A percentile compares a stretch with the other conserved stretches of the same genome.
These are phyloP conservation scores for Panellus pusillus DNA, from an alignment of 768 basidiomycete genomes.

Conservation along the genomic window DNA sequence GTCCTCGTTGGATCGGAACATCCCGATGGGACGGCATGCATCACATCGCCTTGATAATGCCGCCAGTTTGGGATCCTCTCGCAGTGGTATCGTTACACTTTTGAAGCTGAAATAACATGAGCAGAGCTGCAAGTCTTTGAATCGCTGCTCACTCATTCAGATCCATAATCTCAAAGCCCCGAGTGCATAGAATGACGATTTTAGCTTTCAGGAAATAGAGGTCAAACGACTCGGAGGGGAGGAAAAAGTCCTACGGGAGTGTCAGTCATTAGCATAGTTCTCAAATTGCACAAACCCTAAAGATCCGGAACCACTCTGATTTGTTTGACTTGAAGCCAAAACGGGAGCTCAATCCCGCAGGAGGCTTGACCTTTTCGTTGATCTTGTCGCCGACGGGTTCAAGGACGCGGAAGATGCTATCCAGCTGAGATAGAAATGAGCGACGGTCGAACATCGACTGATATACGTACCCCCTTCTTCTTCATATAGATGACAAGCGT, in stretches of 20 bases:
- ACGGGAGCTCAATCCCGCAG: slow-evolving; percentile 68
- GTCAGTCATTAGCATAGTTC: too few species aligned
- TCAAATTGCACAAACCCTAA: slow-evolving; percentile 41
- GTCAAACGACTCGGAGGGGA: slow-evolving; percentile 88
- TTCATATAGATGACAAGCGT: slow-evolving; percentile 96
- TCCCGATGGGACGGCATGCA: slow-evolving; percentile 85
- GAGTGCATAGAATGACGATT: slow-evolving; percentile 90
- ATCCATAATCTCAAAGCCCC: slow-evolving; percentile 98
- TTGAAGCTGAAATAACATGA: slow-evolving; percentile 58
- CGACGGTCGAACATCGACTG: background rate
- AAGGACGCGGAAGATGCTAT: slow-evolving; percentile 95
- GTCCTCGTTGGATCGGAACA: slow-evolving; percentile 90
- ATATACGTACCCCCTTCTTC: slow-evolving; percentile 68
- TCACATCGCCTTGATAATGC: slow-evolving; percentile 85
- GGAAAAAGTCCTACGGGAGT: slow-evolving; percentile 66
- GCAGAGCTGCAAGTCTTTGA: background rate
- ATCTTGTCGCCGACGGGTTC: slow-evolving; percentile 92
- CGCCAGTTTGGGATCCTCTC: slow-evolving; percentile 65
- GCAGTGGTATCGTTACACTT: slow-evolving; percentile 85
- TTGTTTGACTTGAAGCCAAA: slow-evolving; percentile 76
- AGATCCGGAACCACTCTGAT: slow-evolving; percentile 94
- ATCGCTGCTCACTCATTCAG: slow-evolving; percentile 70
- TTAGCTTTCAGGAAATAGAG: slow-evolving; percentile 91
- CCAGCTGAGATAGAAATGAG: slow-evolving; percentile 44
- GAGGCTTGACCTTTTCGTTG: slow-evolving; percentile 71